Base-by-base conservation (phyloP, 148 eudicot genomes). In the Camellia lanceoleosa region DNA sequence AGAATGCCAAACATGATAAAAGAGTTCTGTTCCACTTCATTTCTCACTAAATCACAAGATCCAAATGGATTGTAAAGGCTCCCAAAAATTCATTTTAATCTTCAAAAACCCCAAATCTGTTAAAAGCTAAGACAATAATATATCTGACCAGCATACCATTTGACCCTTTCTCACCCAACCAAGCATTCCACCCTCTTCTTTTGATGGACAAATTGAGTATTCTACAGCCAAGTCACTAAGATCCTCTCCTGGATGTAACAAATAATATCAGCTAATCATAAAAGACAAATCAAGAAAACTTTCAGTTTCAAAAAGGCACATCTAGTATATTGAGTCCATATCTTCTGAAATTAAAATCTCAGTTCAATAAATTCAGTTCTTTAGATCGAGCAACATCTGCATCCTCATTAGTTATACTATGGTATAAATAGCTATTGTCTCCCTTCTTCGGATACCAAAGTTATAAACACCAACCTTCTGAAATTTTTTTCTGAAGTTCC, bases 91-190 rank as follows among this genome's bases (percentile, higher is more conserved):
- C 13, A 63, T 63, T 44, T 61, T 23, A 47, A 20, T 38, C 23
- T 46, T 65, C 42, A 49, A 52, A 19, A 77, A 23, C 61, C 8
- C 1, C 42, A 15, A 3, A 47, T 51, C 20, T 47, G 3, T 65
- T 7, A 49, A 77, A 60, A 16, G 7, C 44, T 44, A 15, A 0
- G 11, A 15, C 23, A 13, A 61, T 52, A 11, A 30, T 54, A 52
- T 54, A 23, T 7, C 75, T 46, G 55, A 80, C 46, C 75, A 84
- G 74, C 88, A 79, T 95, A 95, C 99, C 99, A 93, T 93, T 87
- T 95, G 97, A 54, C 97, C 99, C 89, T 84, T 91, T 85, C 86
- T 87, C 83, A 95, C 99, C 98, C 99, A 95, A 51, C 99, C 99
- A 85, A 95, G 99, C 95, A 93, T 92, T 59, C 98, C 99, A n/a